phyloP scores from a whole-genome alignment of 192 early-diverging fungal genomes.

The Backusella psychrophila region DNA sequence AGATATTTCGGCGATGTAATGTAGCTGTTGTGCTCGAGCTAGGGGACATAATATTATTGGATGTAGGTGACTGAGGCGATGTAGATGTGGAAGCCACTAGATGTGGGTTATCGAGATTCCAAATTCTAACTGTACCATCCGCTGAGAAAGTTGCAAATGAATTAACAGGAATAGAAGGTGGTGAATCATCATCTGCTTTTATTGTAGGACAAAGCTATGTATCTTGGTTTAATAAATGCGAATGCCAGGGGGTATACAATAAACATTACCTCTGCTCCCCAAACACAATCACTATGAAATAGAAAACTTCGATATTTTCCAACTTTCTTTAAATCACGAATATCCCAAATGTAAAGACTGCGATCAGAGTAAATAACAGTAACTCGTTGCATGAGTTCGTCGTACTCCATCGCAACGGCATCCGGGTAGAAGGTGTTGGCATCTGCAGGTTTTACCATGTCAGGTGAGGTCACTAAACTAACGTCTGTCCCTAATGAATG shows the following conservation, averaged over 20 bases:
- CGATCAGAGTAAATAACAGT: slow-evolving; percentile 68
- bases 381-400: slow-evolving; percentile 47
- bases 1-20: slow-evolving; percentile 47
- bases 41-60: neutral
- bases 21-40: slow-evolving; percentile 13
- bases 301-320: slow-evolving; percentile 60
- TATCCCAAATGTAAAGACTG: slow-evolving; percentile 75
- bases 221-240: neutral
- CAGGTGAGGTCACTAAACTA: slow-evolving; percentile 19
- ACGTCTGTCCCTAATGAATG: slow-evolving; percentile 62
- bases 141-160: slow-evolving; percentile 74
- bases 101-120: slow-evolving; percentile 58
- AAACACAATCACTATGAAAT: slow-evolving; percentile 75
- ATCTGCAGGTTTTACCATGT: slow-evolving; percentile 17
- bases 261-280: slow-evolving; percentile 74
- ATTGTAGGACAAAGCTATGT: slow-evolving; percentile 9
- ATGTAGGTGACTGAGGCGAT: slow-evolving; percentile 8
- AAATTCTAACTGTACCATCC: slow-evolving; percentile 78
- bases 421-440: slow-evolving; percentile 53
- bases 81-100: slow-evolving; percentile 11
- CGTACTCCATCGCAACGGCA: slow-evolving; percentile 58
- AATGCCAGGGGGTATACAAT: neutral
- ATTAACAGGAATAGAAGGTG: slow-evolving; percentile 34
- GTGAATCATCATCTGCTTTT: neutral
- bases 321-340: slow-evolving; percentile 52